These are phyloP conservation scores for Cordyceps farinosa DNA, from an alignment of 2,329 filamentous ascomycete genomes.

Conservation along the genomic window DNA sequence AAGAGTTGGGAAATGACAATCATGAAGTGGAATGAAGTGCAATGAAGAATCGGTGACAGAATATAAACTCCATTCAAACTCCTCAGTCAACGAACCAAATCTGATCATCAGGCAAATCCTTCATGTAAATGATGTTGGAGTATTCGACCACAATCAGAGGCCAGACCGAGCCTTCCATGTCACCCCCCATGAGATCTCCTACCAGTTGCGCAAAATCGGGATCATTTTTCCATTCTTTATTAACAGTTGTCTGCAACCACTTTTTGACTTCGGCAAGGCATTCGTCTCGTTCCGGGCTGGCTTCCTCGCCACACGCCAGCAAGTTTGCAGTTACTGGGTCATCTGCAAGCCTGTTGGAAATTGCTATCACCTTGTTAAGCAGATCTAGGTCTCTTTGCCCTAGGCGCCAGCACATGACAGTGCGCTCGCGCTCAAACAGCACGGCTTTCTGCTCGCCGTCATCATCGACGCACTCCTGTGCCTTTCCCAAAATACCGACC, in stretches of 20 bases:
- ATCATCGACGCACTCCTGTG: background rate
- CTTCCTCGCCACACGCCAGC: background rate
- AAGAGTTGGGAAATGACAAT: too few relatives aligned
- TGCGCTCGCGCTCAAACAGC: slow-evolving; percentile 2
- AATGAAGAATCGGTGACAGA: too few relatives aligned
- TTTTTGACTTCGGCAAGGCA: background rate
- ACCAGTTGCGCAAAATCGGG: background rate
- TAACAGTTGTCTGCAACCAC: slow-evolving; percentile 1
- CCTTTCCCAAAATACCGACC: slow-evolving; percentile 9
- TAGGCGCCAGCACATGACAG: slow-evolving; percentile 7
- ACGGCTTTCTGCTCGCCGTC: background rate
- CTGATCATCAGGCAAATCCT: background rate
- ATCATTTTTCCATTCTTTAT: slow-evolving; percentile 1
- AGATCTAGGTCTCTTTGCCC: background rate
- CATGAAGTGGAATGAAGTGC: too few relatives aligned
- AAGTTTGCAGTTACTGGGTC: slow-evolving; percentile 2
- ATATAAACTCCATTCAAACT: background rate
- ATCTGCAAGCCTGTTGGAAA: slow-evolving; percentile 5
- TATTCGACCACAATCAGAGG: slow-evolving; percentile 3
- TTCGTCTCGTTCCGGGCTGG: background rate
- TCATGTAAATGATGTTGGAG: slow-evolving; percentile 1
- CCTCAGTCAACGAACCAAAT: too few relatives aligned
- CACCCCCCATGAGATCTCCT: background rate
- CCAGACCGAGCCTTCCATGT: slow-evolving; percentile 9
- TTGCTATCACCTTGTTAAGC: slow-evolving; percentile 5